phyloP scores from a whole-genome alignment of 805 yeast species.

The Wickerhamia fluorescens region DNA sequence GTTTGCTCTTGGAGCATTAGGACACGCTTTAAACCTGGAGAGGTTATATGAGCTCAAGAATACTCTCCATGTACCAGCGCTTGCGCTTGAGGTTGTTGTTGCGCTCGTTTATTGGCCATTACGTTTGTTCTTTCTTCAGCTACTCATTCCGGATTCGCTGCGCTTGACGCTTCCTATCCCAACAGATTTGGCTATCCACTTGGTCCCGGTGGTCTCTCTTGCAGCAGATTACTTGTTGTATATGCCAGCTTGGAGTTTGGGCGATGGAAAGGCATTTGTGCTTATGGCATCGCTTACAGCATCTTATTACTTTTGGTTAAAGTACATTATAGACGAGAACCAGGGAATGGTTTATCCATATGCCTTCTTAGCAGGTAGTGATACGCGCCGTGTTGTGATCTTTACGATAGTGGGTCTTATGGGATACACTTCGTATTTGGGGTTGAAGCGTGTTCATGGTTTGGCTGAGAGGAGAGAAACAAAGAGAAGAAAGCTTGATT shows the following conservation, averaged over 20 bases:
- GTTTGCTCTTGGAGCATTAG: constrained; percentile 14
- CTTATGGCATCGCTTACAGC: constrained; percentile 33
- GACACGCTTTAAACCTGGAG: constrained; percentile 22
- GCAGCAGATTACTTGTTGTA: constrained; percentile 47
- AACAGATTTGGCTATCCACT: constrained; percentile 54
- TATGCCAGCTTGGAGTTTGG: constrained; percentile 39
- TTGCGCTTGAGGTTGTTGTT: constrained; percentile 56
- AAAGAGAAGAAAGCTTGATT: too few species aligned
- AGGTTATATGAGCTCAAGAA: constrained; percentile 28
- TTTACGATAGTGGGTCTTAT: constrained; percentile 38
- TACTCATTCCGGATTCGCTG: constrained; percentile 34
- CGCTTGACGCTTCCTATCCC: constrained; percentile 36
- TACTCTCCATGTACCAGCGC: constrained; percentile 44
- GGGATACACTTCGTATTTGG: constrained; percentile 25
- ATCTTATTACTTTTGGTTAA: constrained; percentile 49
- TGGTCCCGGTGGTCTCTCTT: constrained; percentile 50
- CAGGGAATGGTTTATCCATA: constrained; percentile 54
- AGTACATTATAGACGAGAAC: constrained; percentile 38
- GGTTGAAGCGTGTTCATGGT: too few species aligned
- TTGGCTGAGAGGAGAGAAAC: too few species aligned
- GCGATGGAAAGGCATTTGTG: constrained; percentile 29
- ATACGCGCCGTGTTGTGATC: constrained; percentile 37
- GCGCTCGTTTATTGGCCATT: constrained; percentile 66
- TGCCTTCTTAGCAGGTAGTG: constrained; percentile 51
- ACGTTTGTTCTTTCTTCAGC: constrained; percentile 41